A percentile compares a stretch with the other conserved stretches of the same genome.
phyloP scores from a whole-genome alignment of 2,329 filamentous ascomycete genomes.

The Fusarium anthophilum region DNA sequence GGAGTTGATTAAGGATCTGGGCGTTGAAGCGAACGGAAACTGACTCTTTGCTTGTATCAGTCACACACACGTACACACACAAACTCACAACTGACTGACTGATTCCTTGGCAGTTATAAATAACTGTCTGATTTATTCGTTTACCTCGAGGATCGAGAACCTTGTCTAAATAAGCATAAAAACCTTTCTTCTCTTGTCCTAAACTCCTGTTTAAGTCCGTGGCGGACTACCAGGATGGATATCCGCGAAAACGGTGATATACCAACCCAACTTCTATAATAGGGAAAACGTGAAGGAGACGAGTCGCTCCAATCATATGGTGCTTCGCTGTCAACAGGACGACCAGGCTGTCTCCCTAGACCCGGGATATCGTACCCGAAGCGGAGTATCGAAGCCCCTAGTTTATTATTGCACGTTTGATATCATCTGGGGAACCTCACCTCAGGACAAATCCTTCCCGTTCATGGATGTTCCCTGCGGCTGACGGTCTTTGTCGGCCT shows the following conservation, averaged over 20 bases:
- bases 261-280: neutral
- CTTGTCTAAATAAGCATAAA: conserved; percentile 30
- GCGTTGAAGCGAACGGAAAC: conserved; percentile 20
- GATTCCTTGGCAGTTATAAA: neutral
- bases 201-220: neutral
- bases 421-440: conserved; percentile 18
- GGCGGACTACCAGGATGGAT: neutral
- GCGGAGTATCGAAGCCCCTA: conserved; percentile 9
- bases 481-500: neutral
- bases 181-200: neutral
- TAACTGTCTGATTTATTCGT: conserved; percentile 1
- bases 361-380: conserved; percentile 8
- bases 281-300: conserved; percentile 1
- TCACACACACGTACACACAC: neutral
- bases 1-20: conserved; percentile 24
- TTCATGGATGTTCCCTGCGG: neutral
- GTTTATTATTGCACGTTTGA: conserved; percentile 22
- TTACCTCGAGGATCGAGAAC: conserved; percentile 3
- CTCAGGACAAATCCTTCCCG: neutral
- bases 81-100: conserved; percentile 3
- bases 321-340: neutral
- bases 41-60: conserved; percentile 1
- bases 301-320: conserved; percentile 13
- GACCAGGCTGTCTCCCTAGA: neutral
- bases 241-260: conserved; percentile 15